Base-by-base conservation (phyloP, 352 stramenopile genomes). In the Pythium folliculosum region DNA sequence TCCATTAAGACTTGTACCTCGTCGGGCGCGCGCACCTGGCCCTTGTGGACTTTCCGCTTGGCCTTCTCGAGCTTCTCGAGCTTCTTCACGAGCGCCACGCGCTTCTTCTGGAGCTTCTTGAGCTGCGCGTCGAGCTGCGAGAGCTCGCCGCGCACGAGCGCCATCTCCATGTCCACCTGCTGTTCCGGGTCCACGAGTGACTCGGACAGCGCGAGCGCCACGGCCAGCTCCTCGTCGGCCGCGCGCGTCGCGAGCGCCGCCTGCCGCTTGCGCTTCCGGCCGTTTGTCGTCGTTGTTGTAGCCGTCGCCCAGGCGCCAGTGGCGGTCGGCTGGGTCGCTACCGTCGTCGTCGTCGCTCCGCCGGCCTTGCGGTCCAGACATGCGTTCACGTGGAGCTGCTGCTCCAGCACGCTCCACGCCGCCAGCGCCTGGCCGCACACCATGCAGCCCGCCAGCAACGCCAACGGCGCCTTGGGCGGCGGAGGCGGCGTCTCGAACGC, bases 51-150 rank as follows among this genome's bases (percentile, higher is more conserved):
- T 32, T 83, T 85, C 0, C 72, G 63, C 32, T 83, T 83, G 35
- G 65, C 63, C 47, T 78, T 89, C 62, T 87, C 81, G 13, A 89
- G 53, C 52, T 72, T 79, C 30, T 70, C 60, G 32, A 86, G 30
- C 13, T 71, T 84, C 64, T 85, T 88, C 40, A 85, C 69, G 2
- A 90, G 55, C 32, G 71, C 67, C 2, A 32, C 30, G 30, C 78
- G 70, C 53, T 76, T 77, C 60, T 88, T 87, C 14, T 70, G 19
- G 2, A 90, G 63, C 43, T 78, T 84, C 6, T 69, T 66, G 45
- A 90, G 72, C 54, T 88, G 71, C 3, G 51, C 71, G 35, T 88
- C 78, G 21, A 90, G 49, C 23, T 87, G 57, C 47, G 67, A 70
- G 3, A 90, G 64, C 63, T 90, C 82, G 35, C 76, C 71, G 14